A percentile compares a stretch with the other conserved stretches of the same genome.
Conservation (phyloP, 768 basidiomycete species). For the Tulasnella sp. region DNA sequence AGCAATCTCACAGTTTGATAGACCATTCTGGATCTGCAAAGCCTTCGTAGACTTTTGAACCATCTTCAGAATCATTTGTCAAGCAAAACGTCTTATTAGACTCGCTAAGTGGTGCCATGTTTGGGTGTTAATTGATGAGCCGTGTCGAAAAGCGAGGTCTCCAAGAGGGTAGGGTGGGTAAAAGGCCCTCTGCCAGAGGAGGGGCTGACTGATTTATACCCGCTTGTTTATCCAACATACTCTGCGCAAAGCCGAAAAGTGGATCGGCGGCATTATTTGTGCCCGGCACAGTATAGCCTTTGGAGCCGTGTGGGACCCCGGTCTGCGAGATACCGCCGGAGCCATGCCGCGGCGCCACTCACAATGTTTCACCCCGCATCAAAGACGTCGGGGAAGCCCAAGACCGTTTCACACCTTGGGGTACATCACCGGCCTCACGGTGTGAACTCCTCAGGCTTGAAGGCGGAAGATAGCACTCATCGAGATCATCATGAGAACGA, state of each 20-base stretch:
- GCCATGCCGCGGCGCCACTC: background rate
- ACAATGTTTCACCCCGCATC: background rate
- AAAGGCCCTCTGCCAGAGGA: no score
- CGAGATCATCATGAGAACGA: no score
- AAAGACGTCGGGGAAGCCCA: no score
- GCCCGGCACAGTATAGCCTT: background rate
- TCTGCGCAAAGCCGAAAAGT: background rate
- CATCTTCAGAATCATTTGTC: background rate
- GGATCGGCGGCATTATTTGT: background rate
- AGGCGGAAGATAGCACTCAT: no score
- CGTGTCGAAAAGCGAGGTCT: background rate
- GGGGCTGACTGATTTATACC: background rate
- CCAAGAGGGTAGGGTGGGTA: no score
- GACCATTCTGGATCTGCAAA: slow-evolving; percentile 16
- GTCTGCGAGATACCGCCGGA: background rate
- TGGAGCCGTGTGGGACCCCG: background rate
- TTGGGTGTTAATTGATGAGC: background rate
- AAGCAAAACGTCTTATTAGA: background rate
- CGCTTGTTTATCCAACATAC: background rate
- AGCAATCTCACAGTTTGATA: background rate
- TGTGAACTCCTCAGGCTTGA: no score
- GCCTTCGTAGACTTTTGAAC: slow-evolving; percentile 1
- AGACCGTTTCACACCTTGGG: no score
- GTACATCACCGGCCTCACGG: no score
- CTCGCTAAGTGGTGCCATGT: background rate